Percentiles rank a stretch among this genome's conserved stretches.
These are phyloP conservation scores for Coemansia sp. DNA, from an alignment of 192 early-diverging fungal genomes.

Conservation along the genomic window DNA sequence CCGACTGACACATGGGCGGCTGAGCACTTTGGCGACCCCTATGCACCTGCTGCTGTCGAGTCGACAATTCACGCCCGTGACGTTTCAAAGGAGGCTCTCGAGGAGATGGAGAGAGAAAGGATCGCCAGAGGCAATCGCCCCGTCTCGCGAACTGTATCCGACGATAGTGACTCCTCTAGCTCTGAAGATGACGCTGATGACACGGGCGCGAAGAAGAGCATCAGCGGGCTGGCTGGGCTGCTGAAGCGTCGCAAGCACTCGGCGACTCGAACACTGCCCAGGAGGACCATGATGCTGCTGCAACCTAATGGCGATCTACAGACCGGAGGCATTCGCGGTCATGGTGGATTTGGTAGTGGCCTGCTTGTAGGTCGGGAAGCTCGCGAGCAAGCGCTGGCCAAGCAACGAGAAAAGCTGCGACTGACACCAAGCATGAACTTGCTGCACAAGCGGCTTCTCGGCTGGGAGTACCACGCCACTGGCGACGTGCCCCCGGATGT, in stretches of 20 bases:
- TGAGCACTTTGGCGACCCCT: not conserved
- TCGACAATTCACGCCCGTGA: conserved; percentile 23
- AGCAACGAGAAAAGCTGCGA: conserved; percentile 50
- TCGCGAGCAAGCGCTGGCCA: conserved; percentile 35
- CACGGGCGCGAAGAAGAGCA: conserved; percentile 1
- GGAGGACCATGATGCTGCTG: conserved; percentile 28
- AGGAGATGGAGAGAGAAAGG: conserved; percentile 20
- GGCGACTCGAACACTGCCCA: conserved; percentile 4
- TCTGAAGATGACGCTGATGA: conserved; percentile 27
- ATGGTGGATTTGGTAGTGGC: not conserved
- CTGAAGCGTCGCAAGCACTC: conserved; percentile 18
- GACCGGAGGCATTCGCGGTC: not conserved
- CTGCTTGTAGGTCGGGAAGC: conserved; percentile 19
- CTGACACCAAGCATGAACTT: conserved; percentile 58
- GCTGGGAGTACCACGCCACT: conserved; percentile 60
- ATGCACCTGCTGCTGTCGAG: not conserved
- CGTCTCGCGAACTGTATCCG: conserved; percentile 10
- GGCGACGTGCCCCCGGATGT: conserved; percentile 63
- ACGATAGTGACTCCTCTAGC: conserved; percentile 28
- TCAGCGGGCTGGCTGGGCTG: conserved; percentile 29
- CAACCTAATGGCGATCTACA: not conserved
- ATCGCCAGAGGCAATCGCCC: conserved; percentile 6
- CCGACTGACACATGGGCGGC: conserved; percentile 14
- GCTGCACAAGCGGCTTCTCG: conserved; percentile 63
- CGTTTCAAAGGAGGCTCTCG: conserved; percentile 21